A percentile compares a stretch with the other conserved stretches of the same genome.
Evolutionary conservation across 2,329 filamentous ascomycete species (phyloP).

Genomic region (Exophiala sp.): DNA sequence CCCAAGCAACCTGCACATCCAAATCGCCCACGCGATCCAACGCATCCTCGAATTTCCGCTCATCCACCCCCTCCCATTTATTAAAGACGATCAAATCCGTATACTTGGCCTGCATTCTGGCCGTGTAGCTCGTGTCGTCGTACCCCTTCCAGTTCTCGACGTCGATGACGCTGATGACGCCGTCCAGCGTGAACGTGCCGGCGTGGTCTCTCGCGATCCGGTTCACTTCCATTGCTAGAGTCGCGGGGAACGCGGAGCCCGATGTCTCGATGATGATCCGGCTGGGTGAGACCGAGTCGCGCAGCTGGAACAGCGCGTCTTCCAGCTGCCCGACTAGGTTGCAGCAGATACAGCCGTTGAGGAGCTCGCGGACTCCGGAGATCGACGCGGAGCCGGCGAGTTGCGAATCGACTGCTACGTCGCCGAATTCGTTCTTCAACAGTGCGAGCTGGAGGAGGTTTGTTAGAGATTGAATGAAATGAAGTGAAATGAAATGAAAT

Average conservation of each 20-base stretch:
- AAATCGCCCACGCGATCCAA: conserved; percentile 74
- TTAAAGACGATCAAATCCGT: conserved; percentile 89
- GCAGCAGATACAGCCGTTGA: conserved; percentile 98
- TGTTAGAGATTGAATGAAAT: no score
- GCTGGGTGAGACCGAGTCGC: conserved; percentile 58
- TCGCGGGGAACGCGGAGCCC: conserved; percentile 81
- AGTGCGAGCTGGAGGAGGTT: conserved; percentile 66
- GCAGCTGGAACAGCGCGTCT: conserved; percentile 71
- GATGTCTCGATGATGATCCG: conserved; percentile 91
- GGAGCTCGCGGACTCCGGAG: conserved; percentile 81
- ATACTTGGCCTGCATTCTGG: conserved; percentile 78
- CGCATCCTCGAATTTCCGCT: conserved; percentile 69
- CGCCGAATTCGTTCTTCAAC: conserved; percentile 97
- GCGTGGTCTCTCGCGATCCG: conserved; percentile 58
- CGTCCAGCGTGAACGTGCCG: conserved; percentile 68
- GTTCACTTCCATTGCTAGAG: conserved; percentile 84
- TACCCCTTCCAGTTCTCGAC: conserved; percentile 95
- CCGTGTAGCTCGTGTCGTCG: conserved; percentile 83
- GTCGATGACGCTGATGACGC: conserved; percentile 83
- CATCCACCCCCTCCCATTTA: conserved; percentile 76
- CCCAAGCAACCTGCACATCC: conserved; percentile 72
- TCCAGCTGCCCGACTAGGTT: conserved; percentile 90
- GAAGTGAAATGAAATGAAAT: no score
- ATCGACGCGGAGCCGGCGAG: conserved; percentile 77
- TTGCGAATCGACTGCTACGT: conserved; percentile 87